Percentiles rank a stretch among this genome's conserved stretches.
These are phyloP conservation scores for Didymella exigua DNA, from an alignment of 2,329 filamentous ascomycete species.

Conservation along the genomic window DNA sequence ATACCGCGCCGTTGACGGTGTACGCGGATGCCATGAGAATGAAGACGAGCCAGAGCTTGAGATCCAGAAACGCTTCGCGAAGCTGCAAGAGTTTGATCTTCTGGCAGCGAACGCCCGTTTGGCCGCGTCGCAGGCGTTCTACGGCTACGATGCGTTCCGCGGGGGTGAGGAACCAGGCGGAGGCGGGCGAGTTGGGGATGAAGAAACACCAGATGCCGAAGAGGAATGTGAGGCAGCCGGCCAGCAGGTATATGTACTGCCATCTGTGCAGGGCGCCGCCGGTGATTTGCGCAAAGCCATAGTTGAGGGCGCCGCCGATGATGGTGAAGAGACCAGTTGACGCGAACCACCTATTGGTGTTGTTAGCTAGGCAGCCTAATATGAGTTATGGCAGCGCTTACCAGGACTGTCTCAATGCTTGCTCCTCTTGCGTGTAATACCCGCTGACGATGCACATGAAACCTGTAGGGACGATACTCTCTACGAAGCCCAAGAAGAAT, in stretches of 20 bases:
- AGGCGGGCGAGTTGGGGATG: constrained; percentile 68
- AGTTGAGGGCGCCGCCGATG: constrained; percentile 41
- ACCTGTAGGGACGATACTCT: constrained; percentile 61
- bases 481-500: constrained; percentile 63
- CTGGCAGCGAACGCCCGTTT: constrained; percentile 59
- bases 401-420: constrained; percentile 62
- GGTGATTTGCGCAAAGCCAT: constrained; percentile 48
- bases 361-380: background rate
- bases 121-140: constrained; percentile 54
- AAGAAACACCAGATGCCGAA: constrained; percentile 72
- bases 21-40: constrained; percentile 59
- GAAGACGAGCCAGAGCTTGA: constrained; percentile 51
- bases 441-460: constrained; percentile 60
- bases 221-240: constrained; percentile 58
- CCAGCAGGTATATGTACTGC: constrained; percentile 73
- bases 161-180: constrained; percentile 70
- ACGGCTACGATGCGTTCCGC: constrained; percentile 65
- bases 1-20: constrained; percentile 57
- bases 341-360: constrained; percentile 60
- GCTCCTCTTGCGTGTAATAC: constrained; percentile 51
- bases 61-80: constrained; percentile 54
- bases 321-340: constrained; percentile 54
- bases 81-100: constrained; percentile 60
- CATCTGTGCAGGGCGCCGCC: constrained; percentile 55
- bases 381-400: background rate